Conservation (phyloP, 2,329 filamentous ascomycete genomes). For the Nothopassalora personata region DNA sequence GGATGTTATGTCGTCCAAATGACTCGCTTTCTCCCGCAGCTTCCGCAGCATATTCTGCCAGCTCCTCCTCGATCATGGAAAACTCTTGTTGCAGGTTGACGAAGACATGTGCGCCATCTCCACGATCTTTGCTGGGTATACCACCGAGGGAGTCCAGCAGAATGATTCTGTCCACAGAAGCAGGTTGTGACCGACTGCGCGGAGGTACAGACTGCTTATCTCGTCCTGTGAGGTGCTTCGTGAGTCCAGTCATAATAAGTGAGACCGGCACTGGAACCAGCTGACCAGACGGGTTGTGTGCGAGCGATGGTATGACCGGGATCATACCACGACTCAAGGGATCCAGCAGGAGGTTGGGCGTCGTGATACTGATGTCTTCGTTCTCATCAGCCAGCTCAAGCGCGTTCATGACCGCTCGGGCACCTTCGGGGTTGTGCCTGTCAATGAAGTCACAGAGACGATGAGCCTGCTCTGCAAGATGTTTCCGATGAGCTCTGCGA, state of each 20-base stretch:
- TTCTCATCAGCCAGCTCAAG: conserved; percentile 33
- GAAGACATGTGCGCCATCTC: conserved; percentile 68
- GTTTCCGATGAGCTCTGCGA: conserved; percentile 17
- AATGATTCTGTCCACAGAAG: conserved; percentile 71
- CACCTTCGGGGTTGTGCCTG: conserved; percentile 60
- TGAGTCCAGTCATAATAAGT: conserved; percentile 70
- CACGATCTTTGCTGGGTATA: conserved; percentile 61
- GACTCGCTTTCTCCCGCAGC: conserved; percentile 16
- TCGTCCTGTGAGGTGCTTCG: conserved; percentile 67
- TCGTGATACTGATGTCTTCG: conserved; percentile 37
- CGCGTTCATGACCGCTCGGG: conserved; percentile 61
- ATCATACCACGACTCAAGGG: conserved; percentile 65
- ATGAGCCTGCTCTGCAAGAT: conserved; percentile 56
- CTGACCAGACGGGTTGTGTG: conserved; percentile 51
- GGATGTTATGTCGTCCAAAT: conserved; percentile 13
- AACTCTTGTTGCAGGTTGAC: conserved; percentile 94
- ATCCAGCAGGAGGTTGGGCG: conserved; percentile 53
- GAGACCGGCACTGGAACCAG: conserved; percentile 49
- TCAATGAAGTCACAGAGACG: conserved; percentile 73
- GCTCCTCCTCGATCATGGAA: conserved; percentile 57
- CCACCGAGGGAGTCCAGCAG: conserved; percentile 82
- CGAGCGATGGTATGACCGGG: conserved; percentile 62
- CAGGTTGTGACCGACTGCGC: background rate
- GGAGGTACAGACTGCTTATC: conserved; percentile 13
- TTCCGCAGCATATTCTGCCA: conserved; percentile 22